Base-by-base conservation (phyloP, 2,329 filamentous ascomycete species). In the Aureobasidium sp. region DNA sequence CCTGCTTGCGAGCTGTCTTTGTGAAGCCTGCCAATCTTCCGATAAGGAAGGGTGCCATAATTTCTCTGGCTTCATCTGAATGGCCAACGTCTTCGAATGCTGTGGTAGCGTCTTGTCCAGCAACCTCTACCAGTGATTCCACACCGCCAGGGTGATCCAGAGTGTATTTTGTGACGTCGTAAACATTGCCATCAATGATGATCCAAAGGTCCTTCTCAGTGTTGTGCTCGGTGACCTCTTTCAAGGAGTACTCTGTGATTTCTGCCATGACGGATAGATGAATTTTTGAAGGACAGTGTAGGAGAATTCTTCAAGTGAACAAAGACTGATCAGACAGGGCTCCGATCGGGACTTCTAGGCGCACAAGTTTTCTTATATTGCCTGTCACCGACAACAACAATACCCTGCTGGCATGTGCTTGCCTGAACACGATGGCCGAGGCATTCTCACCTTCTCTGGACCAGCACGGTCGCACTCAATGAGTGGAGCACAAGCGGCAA, bases 201-300 rank as follows among this genome's bases (percentile, higher is more conserved):
- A 97, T 94, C 93, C 93, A 97, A n/a, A 97, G 81, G 73, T 96
- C 90, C 20, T 91, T 90, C 82, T 96, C 96, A 75, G 85, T 95
- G 84, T 97, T 97, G 82, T 97, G 93, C 84, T 96, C 93, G 65
- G 89, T 89, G 37, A 97, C 82, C 78, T 97, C 93, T 72, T 96
- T 92, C 79, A 96, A 84, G 37, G 85, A 84, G 79, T 84, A 95
- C 20, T 58, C 55, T 20, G 15, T 37, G 53, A 45, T 34, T n/a
- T 45, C 53, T 36, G 53, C 41, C 53, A 57, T 57, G 27, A n/a
- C 31, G 7, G 7, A 31, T 25, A 27, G 22, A 52, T 25, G 12
- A 42, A 42, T 31, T 9, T 39, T 27, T 22, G 8, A 37, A n/a
- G 34, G 20, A 37, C 11, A 22, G 7, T 52, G 20, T 17, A 9